Evolutionary conservation across 2,329 filamentous ascomycete genomes (phyloP).

Genomic region (Alternaria solani): DNA sequence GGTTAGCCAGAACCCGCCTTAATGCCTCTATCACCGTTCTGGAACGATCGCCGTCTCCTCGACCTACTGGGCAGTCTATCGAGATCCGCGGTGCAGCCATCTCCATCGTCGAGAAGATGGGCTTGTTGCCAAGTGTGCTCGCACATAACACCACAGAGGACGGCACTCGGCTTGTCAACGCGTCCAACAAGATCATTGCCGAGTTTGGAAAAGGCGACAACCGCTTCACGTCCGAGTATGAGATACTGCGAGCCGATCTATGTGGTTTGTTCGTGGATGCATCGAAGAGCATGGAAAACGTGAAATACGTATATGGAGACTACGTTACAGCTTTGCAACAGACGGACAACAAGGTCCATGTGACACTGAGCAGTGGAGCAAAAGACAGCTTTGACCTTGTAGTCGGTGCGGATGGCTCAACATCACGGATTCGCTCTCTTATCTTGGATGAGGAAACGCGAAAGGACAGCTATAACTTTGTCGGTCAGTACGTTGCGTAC

Average conservation of each 20-base stretch:
- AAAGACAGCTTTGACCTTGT: constrained; percentile 41
- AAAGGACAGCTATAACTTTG: constrained; percentile 29
- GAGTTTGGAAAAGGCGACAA: constrained; percentile 35
- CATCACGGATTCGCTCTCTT: constrained; percentile 34
- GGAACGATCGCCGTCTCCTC: constrained; percentile 52
- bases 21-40: constrained; percentile 54
- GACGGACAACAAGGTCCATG: constrained; percentile 26
- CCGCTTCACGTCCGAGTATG: constrained; percentile 40
- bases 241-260: constrained; percentile 45
- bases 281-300: constrained; percentile 8
- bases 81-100: constrained; percentile 56
- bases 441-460: constrained; percentile 33
- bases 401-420: constrained; percentile 40
- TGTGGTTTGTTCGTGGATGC: constrained; percentile 46
- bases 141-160: constrained; percentile 50
- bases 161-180: constrained; percentile 51
- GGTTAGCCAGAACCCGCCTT: constrained; percentile 39
- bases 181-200: constrained; percentile 26
- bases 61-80: constrained; percentile 55
- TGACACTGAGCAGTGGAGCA: constrained; percentile 32
- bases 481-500: constrained; percentile 40
- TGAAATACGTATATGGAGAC: constrained; percentile 17
- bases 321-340: constrained; percentile 31
- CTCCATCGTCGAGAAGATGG: constrained; percentile 53
- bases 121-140: constrained; percentile 50